Conservation (phyloP, 225 moss, liverwort and hornwort genomes). For the Polytrichum formosum region DNA sequence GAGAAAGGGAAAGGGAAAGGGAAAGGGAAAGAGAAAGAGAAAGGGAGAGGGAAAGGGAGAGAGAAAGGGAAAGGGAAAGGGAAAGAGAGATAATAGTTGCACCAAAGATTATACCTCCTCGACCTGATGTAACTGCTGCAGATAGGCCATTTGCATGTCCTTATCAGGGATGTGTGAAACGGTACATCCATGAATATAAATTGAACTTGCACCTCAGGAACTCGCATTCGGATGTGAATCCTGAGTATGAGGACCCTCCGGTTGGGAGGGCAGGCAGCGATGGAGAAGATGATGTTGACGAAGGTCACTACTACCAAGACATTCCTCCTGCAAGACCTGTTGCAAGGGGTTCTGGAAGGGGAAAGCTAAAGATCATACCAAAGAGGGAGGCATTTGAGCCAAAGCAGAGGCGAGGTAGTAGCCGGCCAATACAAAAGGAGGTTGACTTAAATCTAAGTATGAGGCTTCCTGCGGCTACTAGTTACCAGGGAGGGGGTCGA, state of each 20-base stretch:
- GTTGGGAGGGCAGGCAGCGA: conserved; percentile 49
- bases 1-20: conserved; percentile 34
- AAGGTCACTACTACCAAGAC: conserved; percentile 56
- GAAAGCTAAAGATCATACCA: conserved; percentile 59
- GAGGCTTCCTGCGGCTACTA: conserved; percentile 33
- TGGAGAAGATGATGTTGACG: conserved; percentile 78
- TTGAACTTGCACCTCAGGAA: conserved; percentile 89
- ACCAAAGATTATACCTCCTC: conserved; percentile 25
- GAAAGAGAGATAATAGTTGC: conserved; percentile 24
- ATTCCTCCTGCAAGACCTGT: conserved; percentile 26
- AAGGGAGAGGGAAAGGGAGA: conserved; percentile 8
- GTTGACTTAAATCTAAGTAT: conserved; percentile 50
- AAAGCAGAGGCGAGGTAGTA: conserved; percentile 53
- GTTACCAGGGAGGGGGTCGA: conserved; percentile 33
- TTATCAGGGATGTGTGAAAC: conserved; percentile 76
- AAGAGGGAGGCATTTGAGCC: conserved; percentile 47
- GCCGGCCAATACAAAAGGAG: conserved; percentile 29
- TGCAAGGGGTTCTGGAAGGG: conserved; percentile 60
- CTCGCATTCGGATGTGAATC: conserved; percentile 59
- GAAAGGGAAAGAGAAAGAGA: conserved; percentile 18
- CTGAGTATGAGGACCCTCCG: conserved; percentile 36
- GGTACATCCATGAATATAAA: conserved; percentile 96
- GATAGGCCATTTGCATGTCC: conserved; percentile 90
- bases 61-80: conserved; percentile 19
- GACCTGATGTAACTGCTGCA: conserved; percentile 10